These are phyloP conservation scores for Trichoderma pleuroti DNA, from an alignment of 2,329 filamentous ascomycete genomes.

Conservation along the genomic window DNA sequence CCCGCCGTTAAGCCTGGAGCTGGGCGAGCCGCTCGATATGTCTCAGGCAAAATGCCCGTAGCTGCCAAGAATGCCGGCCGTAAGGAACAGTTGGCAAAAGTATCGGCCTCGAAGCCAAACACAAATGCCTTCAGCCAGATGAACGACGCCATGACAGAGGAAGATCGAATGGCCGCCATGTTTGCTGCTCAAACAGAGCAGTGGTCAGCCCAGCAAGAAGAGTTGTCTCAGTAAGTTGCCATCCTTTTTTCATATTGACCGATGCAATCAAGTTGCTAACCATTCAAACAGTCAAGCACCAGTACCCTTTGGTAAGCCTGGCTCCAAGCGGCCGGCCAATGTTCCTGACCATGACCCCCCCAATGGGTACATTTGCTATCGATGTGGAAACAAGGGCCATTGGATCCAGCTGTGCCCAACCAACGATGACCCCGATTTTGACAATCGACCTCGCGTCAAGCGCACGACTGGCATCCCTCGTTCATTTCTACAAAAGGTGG, in stretches of 20 bases:
- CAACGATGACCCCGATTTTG: constrained; percentile 96
- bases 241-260: neutral
- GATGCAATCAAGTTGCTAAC: constrained; percentile 31
- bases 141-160: constrained; percentile 80
- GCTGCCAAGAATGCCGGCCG: constrained; percentile 78
- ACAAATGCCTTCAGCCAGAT: constrained; percentile 61
- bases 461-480: constrained; percentile 94
- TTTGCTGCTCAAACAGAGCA: constrained; percentile 85
- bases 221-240: constrained; percentile 72
- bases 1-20: constrained; percentile 82
- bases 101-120: constrained; percentile 51
- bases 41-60: constrained; percentile 91
- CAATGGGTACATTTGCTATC: constrained; percentile 91
- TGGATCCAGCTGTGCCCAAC: constrained; percentile 98
- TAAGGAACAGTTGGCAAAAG: constrained; percentile 59
- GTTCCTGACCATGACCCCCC: constrained; percentile 92
- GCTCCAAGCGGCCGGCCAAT: constrained; percentile 64
- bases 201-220: constrained; percentile 90
- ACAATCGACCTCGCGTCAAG: constrained; percentile 89
- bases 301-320: constrained; percentile 49
- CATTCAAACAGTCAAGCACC: constrained; percentile 52
- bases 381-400: constrained; percentile 96
- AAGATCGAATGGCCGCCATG: constrained; percentile 90
- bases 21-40: constrained; percentile 88
- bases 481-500: constrained; percentile 91